phyloP scores from a whole-genome alignment of 1,139 yeast genomes.

The Lodderomyces pseudojiufengensis region DNA sequence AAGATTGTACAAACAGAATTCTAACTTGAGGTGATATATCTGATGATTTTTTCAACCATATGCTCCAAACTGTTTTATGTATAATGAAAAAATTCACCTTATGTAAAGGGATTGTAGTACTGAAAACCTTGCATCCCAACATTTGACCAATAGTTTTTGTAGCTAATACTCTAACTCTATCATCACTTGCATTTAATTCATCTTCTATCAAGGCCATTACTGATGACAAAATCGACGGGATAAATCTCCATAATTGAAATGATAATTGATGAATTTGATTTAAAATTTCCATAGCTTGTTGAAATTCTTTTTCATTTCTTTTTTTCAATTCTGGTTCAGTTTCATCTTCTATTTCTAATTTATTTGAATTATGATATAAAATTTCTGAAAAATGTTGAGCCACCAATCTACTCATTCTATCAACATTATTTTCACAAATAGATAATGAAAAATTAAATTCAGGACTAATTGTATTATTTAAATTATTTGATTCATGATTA shows the following conservation, averaged over 20 bases:
- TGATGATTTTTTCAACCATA: constrained; percentile 70
- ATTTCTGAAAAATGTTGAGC: constrained; percentile 81
- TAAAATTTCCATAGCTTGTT: constrained; percentile 41
- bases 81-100: constrained; percentile 56
- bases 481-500: constrained; percentile 16
- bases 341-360: constrained; percentile 22
- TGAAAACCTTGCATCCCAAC: constrained; percentile 34
- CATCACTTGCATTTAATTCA: constrained; percentile 72
- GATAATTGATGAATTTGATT: constrained; percentile 61
- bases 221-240: constrained; percentile 71
- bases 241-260: constrained; percentile 69
- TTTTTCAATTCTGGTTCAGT: constrained; percentile 16
- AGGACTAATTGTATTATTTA: constrained; percentile 36
- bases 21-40: constrained; percentile 69
- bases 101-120: constrained; percentile 17
- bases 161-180: constrained; percentile 59
- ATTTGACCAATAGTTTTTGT: constrained; percentile 72
- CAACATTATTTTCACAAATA: constrained; percentile 68
- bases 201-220: constrained; percentile 80
- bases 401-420: constrained; percentile 71
- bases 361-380: constrained; percentile 47
- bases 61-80: constrained; percentile 60
- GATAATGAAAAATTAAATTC: constrained; percentile 66
- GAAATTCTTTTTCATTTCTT: constrained; percentile 3
- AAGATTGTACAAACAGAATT: constrained; percentile 63